Evolutionary conservation across 805 yeast genomes (phyloP).

Genomic region (Candida alai): DNA sequence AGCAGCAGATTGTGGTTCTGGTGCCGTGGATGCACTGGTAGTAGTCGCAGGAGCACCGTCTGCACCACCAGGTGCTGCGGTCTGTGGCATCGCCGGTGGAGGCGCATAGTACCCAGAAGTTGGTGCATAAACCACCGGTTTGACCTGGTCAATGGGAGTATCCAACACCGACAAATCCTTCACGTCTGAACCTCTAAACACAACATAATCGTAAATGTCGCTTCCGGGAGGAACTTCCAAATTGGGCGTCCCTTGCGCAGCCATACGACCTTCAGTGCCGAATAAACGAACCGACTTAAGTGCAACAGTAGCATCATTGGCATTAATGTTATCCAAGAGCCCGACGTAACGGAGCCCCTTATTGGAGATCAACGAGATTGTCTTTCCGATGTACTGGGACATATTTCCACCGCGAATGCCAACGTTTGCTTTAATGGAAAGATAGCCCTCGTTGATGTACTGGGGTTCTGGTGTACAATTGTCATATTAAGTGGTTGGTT

Average conservation of each 20-base stretch:
- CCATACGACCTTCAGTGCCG: conserved; percentile 89
- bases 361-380: conserved; percentile 74
- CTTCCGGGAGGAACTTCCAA: conserved; percentile 70
- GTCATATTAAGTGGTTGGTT: conserved; percentile 1
- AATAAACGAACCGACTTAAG: conserved; percentile 72
- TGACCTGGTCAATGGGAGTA: conserved; percentile 57
- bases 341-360: conserved; percentile 89
- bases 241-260: conserved; percentile 51
- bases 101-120: conserved; percentile 15
- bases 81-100: conserved; percentile 11
- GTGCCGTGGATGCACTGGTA: conserved; percentile 8
- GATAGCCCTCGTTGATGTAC: too few relatives aligned
- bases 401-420: conserved; percentile 40
- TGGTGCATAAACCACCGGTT: conserved; percentile 43
- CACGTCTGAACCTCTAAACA: conserved; percentile 89
- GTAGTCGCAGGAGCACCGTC: conserved; percentile 9
- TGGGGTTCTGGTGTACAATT: too few relatives aligned
- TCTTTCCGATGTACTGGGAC: conserved; percentile 92
- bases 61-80: conserved; percentile 8
- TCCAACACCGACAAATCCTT: conserved; percentile 85
- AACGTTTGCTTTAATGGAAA: not conserved
- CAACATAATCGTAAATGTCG: conserved; percentile 68
- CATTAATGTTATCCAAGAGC: conserved; percentile 78
- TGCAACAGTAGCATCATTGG: conserved; percentile 87
- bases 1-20: conserved; percentile 8